Evolutionary conservation across 2,329 filamentous ascomycete species (phyloP).

Genomic region (Aurifilum marmelostoma): DNA sequence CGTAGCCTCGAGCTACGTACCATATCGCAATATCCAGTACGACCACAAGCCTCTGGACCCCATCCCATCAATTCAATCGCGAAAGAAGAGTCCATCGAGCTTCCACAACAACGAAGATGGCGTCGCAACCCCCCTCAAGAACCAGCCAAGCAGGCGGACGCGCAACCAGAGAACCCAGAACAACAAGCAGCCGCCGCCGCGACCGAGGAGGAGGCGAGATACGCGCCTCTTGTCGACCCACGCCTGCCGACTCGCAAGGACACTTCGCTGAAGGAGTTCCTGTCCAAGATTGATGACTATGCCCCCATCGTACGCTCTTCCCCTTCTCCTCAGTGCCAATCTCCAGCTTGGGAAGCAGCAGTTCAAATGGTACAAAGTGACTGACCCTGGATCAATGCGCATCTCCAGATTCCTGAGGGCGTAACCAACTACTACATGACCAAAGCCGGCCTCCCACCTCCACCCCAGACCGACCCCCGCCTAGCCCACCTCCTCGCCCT

Average conservation of each 20-base stretch:
- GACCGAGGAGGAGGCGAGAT: slow-evolving; percentile 15
- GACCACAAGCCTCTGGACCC: not conserved
- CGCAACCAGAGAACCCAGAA: slow-evolving; percentile 29
- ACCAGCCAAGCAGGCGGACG: slow-evolving; percentile 30
- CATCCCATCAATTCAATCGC: not conserved
- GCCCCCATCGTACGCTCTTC: slow-evolving; percentile 76
- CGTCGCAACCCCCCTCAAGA: slow-evolving; percentile 28
- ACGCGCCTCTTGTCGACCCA: slow-evolving; percentile 27
- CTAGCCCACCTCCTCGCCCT: slow-evolving; percentile 92
- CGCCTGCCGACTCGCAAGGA: slow-evolving; percentile 84
- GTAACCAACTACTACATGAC: slow-evolving; percentile 99
- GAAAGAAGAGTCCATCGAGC: not conserved
- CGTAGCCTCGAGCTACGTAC: not conserved
- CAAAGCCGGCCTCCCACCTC: slow-evolving; percentile 89
- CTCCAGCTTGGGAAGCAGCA: not conserved
- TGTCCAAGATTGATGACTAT: slow-evolving; percentile 97
- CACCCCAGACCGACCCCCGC: slow-evolving; percentile 85
- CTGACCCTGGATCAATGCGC: slow-evolving; percentile 9
- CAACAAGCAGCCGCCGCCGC: slow-evolving; percentile 1
- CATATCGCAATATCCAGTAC: not conserved
- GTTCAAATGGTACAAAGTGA: not conserved
- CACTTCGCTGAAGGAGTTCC: slow-evolving; percentile 86
- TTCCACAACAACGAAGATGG: slow-evolving; percentile 5
- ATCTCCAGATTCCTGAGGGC: slow-evolving; percentile 85
- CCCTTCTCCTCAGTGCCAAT: not conserved